Evolutionary conservation across 495 filamentous ascomycete genomes (phyloP).

Genomic region (Xylaria cubensis): DNA sequence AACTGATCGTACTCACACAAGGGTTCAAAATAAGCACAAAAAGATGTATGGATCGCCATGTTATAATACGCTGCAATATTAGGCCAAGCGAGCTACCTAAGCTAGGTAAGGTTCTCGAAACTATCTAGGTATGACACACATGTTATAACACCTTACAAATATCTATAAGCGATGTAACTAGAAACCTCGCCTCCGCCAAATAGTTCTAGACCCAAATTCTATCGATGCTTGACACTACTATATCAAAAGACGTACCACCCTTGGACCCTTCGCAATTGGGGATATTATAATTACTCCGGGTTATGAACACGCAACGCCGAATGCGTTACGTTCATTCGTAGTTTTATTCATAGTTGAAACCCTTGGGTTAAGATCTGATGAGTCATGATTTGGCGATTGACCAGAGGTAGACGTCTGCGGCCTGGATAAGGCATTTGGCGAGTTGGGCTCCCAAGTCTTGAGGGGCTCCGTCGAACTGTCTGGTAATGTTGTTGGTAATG

Average conservation of each 20-base stretch:
- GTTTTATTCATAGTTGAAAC: constrained; percentile 34
- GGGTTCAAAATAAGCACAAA: neutral
- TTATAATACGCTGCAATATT: constrained; percentile 7
- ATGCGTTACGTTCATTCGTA: neutral
- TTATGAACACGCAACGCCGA: neutral
- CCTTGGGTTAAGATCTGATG: constrained; percentile 43
- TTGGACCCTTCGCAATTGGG: neutral
- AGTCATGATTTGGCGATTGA: constrained; percentile 42
- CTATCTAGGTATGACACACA: constrained; percentile 21
- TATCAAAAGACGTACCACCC: constrained; percentile 2
- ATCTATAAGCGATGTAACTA: constrained; percentile 21
- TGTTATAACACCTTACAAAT: constrained; percentile 12
- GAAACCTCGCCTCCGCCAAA: constrained; percentile 2
- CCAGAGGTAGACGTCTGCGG: constrained; percentile 39
- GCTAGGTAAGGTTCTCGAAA: constrained; percentile 11
- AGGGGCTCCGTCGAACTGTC: constrained; percentile 20
- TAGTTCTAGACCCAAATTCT: constrained; percentile 14
- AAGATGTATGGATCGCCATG: neutral
- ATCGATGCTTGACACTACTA: constrained; percentile 17
- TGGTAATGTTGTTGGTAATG: constrained; percentile 16
- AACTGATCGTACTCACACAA: neutral
- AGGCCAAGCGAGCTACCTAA: neutral
- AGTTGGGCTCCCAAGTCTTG: constrained; percentile 27
- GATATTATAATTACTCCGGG: neutral
- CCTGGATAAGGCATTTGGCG: constrained; percentile 33